Evolutionary conservation across 2,329 filamentous ascomycete species (phyloP).

Genomic region (Aspergillus sp.): DNA sequence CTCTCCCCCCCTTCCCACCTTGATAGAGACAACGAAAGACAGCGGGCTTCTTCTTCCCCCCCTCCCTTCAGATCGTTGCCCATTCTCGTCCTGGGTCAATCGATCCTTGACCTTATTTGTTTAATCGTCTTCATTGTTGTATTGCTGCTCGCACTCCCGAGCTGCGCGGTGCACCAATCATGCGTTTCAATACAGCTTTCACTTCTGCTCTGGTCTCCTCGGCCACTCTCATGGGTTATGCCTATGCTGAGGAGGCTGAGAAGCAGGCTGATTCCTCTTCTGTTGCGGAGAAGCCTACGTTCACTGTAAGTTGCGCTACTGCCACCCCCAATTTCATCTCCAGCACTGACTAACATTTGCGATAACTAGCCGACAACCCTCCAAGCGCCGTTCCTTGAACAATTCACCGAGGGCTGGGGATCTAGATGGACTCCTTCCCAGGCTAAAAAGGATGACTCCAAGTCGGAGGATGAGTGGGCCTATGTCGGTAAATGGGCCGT

Average conservation of each 20-base stretch:
- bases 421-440: slow-evolving; percentile 86
- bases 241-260: slow-evolving; percentile 61
- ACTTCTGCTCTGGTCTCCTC: slow-evolving; percentile 61
- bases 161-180: slow-evolving; percentile 42
- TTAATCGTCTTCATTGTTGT: not conserved
- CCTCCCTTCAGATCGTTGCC: not conserved
- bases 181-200: slow-evolving; percentile 77
- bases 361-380: slow-evolving; percentile 64
- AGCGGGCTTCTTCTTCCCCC: too few relatives aligned
- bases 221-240: slow-evolving; percentile 58
- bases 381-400: slow-evolving; percentile 93
- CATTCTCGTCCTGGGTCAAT: slow-evolving; percentile 14
- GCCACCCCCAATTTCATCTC: slow-evolving; percentile 3
- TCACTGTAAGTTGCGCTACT: slow-evolving; percentile 61
- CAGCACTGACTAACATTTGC: slow-evolving; percentile 9
- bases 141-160: slow-evolving; percentile 1
- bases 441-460: slow-evolving; percentile 88
- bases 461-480: slow-evolving; percentile 82
- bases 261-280: slow-evolving; percentile 46
- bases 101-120: slow-evolving; percentile 12
- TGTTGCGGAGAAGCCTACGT: slow-evolving; percentile 63
- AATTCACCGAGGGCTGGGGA: slow-evolving; percentile 97
- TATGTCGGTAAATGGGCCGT: slow-evolving; percentile 96
- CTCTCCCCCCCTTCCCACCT: slow-evolving; percentile 6
- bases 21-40: not conserved